Evolutionary conservation across 1,284 basidiomycete species (phyloP), one percentile per base, ranked within the genome.

Genomic region (Cryptococcus jaspeensis): DNA sequence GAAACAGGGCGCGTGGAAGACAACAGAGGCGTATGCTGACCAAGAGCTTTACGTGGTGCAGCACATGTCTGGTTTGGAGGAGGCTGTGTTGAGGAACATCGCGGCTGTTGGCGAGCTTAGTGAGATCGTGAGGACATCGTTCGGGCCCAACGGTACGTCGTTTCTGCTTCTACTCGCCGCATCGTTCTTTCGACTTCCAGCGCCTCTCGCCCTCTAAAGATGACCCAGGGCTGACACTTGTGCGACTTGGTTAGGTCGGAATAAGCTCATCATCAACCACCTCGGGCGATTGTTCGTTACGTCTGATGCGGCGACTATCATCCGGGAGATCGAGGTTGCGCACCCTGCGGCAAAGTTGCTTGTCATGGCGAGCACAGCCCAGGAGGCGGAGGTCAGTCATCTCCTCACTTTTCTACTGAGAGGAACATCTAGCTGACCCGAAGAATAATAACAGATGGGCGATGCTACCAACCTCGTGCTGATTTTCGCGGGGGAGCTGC

Each of bases 241-340:
- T 20, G 16, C 25, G 12, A 1, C 37, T 49, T 57, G 52, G 48
- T 50, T 67, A 89, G 93, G 93, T 43, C 84, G 93, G 56, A 97
- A 96, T 79, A 97, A 96, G 78, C 86, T 97, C 59, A 81, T 97
- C 71, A 93, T 97, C 80, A 97, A 97, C 78, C 96, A 99, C 78
- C 83, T 99, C 44, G 93, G 93, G 56, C 85, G 87, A 72, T 83
- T 98, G 48, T 99, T 99, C 78, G 94, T 99, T 58, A 99, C 96
- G 32, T 96, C 92, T 49, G 96, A 99, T 84, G 95, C 96, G 8
- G 96, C 96, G 11, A 99, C 96, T 56, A 99, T 99, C 79, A 94
- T 99, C 73, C 85, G 90, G 63, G 96, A 99, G 25, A 49, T 49
- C 32, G 47, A 49, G 38, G 47, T 49, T 18, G 47, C 47, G 18